Base-by-base conservation (phyloP, 1,284 basidiomycete species). In the Cryptococcus jaspeensis region DNA sequence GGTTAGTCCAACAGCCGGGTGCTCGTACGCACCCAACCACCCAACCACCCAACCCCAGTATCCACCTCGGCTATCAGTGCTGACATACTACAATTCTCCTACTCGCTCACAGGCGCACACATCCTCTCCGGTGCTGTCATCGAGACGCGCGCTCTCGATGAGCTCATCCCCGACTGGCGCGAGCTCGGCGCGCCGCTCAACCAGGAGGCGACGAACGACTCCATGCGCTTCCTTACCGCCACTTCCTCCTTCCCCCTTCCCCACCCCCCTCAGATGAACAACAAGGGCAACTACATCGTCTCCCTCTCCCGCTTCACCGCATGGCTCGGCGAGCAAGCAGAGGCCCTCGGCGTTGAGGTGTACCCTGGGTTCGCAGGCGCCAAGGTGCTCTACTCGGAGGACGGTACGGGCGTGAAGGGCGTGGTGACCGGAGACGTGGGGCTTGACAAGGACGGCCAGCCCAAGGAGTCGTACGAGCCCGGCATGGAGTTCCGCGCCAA, bases 331-430 rank as follows among this genome's bases (percentile, higher is more conserved):
- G 80, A 84, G 64, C 85, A 97, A 56, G 96, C 95, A 0, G 81
- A 81, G 62, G 88, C 88, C 49, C 82, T 91, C 53, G 95, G 94
- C 35, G 92, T 97, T 35, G 95, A 99, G 77, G 88, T 99, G 49
- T 99, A 99, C 76, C 90, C 96, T 1, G 95, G 96, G 20, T 99
- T 99, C 69, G 92, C 94, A 0, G 95, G 89, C 28, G 89, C 95
- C 0, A 83, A 87, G 50, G 77, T 96, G 9, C 80, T 97, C 1
- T 89, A 89, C 70, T 83, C 85, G 53, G 81, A 85, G 18, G 84
- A 86, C 62, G 86, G 86, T 18, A 83, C 80, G 18, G 80, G 79
- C 50, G 87, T 99, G 45, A 83, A 82, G 39, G 96, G 95, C 25
- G 88, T 99, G 22, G 81, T 87, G 47, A 98, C 95, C 39, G 97